Evolutionary conservation across 768 basidiomycete species (phyloP).

Genomic region (Boletus fagicola): DNA sequence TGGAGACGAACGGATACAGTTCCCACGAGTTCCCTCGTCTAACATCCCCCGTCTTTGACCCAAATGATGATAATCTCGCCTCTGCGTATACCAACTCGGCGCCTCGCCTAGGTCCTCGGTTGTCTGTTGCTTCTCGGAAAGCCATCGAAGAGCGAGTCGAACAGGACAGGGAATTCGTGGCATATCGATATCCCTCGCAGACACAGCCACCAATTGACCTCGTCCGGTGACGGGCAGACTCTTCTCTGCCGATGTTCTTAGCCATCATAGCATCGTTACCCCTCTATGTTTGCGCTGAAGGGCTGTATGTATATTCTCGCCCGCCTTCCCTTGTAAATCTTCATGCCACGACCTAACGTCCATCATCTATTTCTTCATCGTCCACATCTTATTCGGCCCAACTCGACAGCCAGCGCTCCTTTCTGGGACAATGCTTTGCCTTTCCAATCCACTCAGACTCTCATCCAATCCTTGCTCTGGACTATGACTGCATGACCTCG

Average conservation of each 20-base stretch:
- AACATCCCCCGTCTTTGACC: constrained; percentile 42
- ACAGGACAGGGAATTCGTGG: constrained; percentile 83
- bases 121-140: constrained; percentile 67
- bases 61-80: constrained; percentile 47
- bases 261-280: constrained; percentile 3
- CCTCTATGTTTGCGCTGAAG: constrained; percentile 4
- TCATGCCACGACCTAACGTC: constrained; percentile 17
- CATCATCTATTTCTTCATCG: constrained; percentile 15
- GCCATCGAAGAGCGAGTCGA: constrained; percentile 76
- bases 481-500: constrained; percentile 27
- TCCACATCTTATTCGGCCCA: constrained; percentile 17
- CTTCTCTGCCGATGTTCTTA: constrained; percentile 1
- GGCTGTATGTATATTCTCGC: constrained; percentile 8
- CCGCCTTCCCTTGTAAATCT: constrained; percentile 19
- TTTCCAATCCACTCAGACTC: constrained; percentile 8
- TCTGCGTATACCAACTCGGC: constrained; percentile 49
- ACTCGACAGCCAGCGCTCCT: constrained; percentile 22
- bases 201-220: constrained; percentile 63
- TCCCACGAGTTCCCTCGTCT: constrained; percentile 51
- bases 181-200: constrained; percentile 82
- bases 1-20: constrained; percentile 34
- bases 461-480: constrained; percentile 25
- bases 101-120: constrained; percentile 50
- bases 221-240: constrained; percentile 39
- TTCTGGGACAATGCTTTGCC: constrained; percentile 26